phyloP scores from a whole-genome alignment of 2,329 filamentous ascomycete species.

The Hawksworthiomyces lignivorus region DNA sequence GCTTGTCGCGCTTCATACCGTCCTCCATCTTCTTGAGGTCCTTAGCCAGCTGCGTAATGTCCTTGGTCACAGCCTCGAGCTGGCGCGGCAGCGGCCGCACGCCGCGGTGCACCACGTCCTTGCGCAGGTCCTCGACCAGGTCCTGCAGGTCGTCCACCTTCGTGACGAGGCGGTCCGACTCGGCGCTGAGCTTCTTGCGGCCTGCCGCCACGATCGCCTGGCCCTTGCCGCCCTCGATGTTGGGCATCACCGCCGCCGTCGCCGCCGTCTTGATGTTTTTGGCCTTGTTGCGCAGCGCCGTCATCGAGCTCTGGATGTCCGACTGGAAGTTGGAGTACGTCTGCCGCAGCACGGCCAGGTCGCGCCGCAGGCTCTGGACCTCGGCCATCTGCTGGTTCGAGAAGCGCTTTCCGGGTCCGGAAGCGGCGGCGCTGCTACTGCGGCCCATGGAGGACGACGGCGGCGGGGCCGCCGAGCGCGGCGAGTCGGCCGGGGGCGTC shows the following conservation, averaged over 20 bases:
- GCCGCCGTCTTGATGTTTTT: constrained; percentile 70
- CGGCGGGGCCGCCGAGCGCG: constrained; percentile 30
- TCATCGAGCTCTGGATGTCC: constrained; percentile 84
- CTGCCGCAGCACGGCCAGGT: constrained; percentile 85
- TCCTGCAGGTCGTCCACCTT: constrained; percentile 97
- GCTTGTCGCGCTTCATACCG: constrained; percentile 84
- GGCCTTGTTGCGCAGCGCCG: constrained; percentile 72
- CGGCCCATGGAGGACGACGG: constrained; percentile 22
- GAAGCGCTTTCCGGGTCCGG: constrained; percentile 1
- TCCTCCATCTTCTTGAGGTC: constrained; percentile 94
- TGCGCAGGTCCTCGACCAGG: constrained; percentile 89
- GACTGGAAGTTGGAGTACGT: constrained; percentile 88
- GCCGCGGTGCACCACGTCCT: constrained; percentile 89
- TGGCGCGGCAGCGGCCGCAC: constrained; percentile 86
- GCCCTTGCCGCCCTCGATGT: constrained; percentile 69
- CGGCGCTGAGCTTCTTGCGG: constrained; percentile 77
- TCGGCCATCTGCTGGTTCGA: constrained; percentile 61
- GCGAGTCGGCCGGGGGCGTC: constrained; percentile 38
- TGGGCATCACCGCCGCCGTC: constrained; percentile 60
- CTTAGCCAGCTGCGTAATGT: constrained; percentile 71
- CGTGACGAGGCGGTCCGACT: constrained; percentile 84
- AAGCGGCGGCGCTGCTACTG: constrained; percentile 38
- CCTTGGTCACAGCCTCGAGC: constrained; percentile 81
- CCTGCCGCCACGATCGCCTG: constrained; percentile 78
- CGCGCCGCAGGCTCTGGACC: constrained; percentile 73